A percentile compares a stretch with the other conserved stretches of the same genome.
phyloP scores from a whole-genome alignment of 768 basidiomycete species.

The Termitomyces sp. region DNA sequence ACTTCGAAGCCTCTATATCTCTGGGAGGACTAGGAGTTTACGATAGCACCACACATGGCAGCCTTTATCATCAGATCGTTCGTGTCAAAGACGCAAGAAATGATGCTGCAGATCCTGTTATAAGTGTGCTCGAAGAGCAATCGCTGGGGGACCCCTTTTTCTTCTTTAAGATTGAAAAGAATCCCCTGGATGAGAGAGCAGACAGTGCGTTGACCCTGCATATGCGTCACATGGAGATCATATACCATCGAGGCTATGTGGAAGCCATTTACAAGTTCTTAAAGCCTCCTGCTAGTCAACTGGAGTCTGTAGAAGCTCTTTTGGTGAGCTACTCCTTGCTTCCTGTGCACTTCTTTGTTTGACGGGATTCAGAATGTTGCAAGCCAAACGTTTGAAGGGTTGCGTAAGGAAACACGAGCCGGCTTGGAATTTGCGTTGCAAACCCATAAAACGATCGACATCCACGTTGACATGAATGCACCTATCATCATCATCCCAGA shows the following conservation, averaged over 20 bases:
- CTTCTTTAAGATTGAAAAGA: constrained; percentile 86
- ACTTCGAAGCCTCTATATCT: constrained; percentile 80
- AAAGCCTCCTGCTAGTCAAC: constrained; percentile 88
- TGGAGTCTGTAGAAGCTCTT: constrained; percentile 93
- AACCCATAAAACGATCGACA: constrained; percentile 91
- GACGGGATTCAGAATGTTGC: constrained; percentile 65
- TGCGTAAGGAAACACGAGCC: constrained; percentile 90
- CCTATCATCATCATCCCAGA: constrained; percentile 97
- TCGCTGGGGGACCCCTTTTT: constrained; percentile 66
- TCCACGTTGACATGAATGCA: constrained; percentile 96
- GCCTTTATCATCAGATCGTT: constrained; percentile 88
- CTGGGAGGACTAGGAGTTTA: constrained; percentile 84
- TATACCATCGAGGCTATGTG: constrained; percentile 92
- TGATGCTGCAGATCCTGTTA: constrained; percentile 6
- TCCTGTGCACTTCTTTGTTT: background rate
- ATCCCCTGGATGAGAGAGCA: constrained; percentile 86
- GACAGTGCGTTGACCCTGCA: constrained; percentile 87
- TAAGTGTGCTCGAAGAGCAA: constrained; percentile 9
- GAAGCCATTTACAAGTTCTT: constrained; percentile 92
- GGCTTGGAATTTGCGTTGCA: constrained; percentile 92
- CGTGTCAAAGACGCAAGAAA: constrained; percentile 44
- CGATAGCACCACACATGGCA: constrained; percentile 83
- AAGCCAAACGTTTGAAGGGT: constrained; percentile 87
- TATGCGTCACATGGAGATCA: constrained; percentile 95
- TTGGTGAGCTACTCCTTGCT: constrained; percentile 47